phyloP scores from a whole-genome alignment of 2,329 filamentous ascomycete species.

The Penicillium sp. region DNA sequence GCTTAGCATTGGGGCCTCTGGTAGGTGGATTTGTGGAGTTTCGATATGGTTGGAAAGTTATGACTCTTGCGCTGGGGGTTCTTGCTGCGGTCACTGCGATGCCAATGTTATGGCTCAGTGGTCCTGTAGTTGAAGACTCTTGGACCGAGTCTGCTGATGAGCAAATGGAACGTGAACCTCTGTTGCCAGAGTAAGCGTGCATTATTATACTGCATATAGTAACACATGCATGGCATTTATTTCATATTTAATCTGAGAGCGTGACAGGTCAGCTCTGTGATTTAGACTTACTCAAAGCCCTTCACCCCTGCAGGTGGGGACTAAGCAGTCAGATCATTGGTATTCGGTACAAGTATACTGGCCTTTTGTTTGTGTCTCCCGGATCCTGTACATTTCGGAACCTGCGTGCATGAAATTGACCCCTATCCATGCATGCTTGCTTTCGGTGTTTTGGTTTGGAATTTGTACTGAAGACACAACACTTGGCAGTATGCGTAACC shows the following conservation, averaged over 20 bases:
- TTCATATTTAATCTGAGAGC: not conserved
- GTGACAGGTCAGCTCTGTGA: not conserved
- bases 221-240: not conserved
- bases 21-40: constrained; percentile 47
- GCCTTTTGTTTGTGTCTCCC: not conserved
- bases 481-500: constrained; percentile 1
- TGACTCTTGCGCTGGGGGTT: constrained; percentile 28
- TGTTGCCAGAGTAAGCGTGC: constrained; percentile 1
- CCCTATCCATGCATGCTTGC: not conserved
- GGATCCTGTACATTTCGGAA: no score
- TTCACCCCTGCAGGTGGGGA: not conserved
- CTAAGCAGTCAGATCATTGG: not conserved
- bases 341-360: not conserved
- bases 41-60: constrained; percentile 27
- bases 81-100: constrained; percentile 22
- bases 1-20: constrained; percentile 59
- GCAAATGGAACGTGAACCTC: constrained; percentile 7
- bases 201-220: not conserved
- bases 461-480: not conserved
- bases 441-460: not conserved
- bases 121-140: not conserved
- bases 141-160: constrained; percentile 9
- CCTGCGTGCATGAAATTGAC: not conserved
- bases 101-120: constrained; percentile 20
- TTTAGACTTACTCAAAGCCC: not conserved